These are phyloP conservation scores for Trifolium subterraneum DNA, from an alignment of 306 rosid species.

Conservation along the genomic window DNA sequence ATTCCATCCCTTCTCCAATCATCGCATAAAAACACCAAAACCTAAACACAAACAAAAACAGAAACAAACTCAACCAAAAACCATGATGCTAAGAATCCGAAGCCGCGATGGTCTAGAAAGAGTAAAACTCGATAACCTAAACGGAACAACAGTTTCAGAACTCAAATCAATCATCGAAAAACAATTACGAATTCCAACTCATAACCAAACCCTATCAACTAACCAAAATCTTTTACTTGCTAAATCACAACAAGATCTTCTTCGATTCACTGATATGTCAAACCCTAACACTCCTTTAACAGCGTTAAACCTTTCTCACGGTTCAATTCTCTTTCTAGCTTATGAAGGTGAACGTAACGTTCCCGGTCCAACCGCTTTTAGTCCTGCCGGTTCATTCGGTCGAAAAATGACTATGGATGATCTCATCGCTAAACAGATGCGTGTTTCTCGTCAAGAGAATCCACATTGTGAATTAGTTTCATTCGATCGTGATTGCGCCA, in stretches of 20 bases:
- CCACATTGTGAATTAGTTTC: conserved; percentile 90
- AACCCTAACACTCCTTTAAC: conserved; percentile 62
- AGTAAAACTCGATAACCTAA: conserved; percentile 64
- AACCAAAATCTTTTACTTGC: conserved; percentile 81
- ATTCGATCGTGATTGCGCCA: conserved; percentile 90
- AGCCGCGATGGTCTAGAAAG: conserved; percentile 97
- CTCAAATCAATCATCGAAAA: conserved; percentile 65
- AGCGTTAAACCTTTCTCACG: conserved; percentile 68
- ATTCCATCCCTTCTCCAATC: background rate
- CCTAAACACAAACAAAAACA: background rate
- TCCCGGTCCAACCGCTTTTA: conserved; percentile 59
- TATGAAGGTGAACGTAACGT: conserved; percentile 88
- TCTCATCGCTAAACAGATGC: conserved; percentile 92
- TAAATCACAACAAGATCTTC: conserved; percentile 63
- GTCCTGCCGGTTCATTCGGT: conserved; percentile 91
- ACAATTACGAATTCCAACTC: conserved; percentile 70
- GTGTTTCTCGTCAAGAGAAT: conserved; percentile 81
- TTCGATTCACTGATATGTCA: conserved; percentile 74
- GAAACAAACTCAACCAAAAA: background rate
- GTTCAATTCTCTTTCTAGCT: conserved; percentile 70
- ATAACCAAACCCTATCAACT: conserved; percentile 82
- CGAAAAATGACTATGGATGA: conserved; percentile 99
- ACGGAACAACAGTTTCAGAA: conserved; percentile 56
- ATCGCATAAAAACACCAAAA: background rate
- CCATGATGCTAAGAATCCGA: conserved; percentile 78